phyloP scores from a whole-genome alignment of 805 yeast species.

The Ogataea paradorogensis region DNA sequence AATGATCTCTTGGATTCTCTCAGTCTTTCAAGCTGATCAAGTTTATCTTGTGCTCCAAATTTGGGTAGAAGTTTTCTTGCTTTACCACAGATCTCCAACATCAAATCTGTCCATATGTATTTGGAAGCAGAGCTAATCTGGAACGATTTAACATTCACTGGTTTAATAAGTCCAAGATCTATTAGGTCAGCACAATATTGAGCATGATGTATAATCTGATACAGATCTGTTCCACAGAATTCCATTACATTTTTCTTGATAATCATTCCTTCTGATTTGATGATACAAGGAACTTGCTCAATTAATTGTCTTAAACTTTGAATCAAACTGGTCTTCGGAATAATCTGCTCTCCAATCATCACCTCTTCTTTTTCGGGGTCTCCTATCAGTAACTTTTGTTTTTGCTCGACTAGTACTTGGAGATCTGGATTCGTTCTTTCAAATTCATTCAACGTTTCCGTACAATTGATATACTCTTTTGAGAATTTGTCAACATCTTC shows the following conservation, averaged over 20 bases:
- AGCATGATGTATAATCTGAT: background rate
- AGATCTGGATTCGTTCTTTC: conserved; percentile 13
- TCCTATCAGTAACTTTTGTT: conserved; percentile 13
- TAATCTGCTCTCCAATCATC: conserved; percentile 8
- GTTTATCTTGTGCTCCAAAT: background rate
- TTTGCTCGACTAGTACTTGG: background rate
- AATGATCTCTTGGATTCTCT: conserved; percentile 5
- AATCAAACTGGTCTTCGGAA: conserved; percentile 9
- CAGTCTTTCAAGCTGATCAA: conserved; percentile 11
- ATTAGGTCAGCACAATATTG: conserved; percentile 14
- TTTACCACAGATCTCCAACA: conserved; percentile 11
- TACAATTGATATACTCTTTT: conserved; percentile 14
- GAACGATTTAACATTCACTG: conserved; percentile 16
- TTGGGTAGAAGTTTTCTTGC: background rate
- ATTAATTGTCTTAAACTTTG: conserved; percentile 6
- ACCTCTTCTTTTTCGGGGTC: conserved; percentile 17
- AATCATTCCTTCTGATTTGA: conserved; percentile 3
- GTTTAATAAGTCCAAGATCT: conserved; percentile 12
- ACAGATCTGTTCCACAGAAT: conserved; percentile 15
- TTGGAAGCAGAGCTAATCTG: conserved; percentile 16
- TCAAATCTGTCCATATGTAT: conserved; percentile 19
- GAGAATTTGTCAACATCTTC: background rate
- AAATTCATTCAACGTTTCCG: conserved; percentile 17
- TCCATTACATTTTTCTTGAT: conserved; percentile 9
- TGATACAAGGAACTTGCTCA: conserved; percentile 3